Base-by-base conservation (phyloP, 768 basidiomycete species). In the Grammothele lineata region DNA sequence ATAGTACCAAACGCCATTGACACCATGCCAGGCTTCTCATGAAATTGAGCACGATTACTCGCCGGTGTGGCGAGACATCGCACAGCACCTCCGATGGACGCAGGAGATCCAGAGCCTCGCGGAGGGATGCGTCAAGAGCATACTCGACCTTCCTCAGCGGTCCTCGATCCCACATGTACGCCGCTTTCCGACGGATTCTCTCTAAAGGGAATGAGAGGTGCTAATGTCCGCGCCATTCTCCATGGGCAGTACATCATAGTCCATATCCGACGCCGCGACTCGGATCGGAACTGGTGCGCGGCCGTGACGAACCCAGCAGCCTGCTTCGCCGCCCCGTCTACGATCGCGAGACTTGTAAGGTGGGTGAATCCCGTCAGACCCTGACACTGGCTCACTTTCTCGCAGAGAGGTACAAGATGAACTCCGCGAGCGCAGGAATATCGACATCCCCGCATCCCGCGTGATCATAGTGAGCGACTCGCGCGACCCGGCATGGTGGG, bases 381-480 rank as follows among this genome's bases (percentile, higher is more conserved):
- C 27, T 30, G 8, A 7, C 27, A 30, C 8, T 7, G 8, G 27
- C 27, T 30, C 27, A 30, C 27, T n/a, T n/a, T n/a, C n/a, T n/a
- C n/a, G n/a, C n/a, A 21, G 52, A 30, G 71, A 71, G 50, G 57
- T 70, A 6, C 62, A 62, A 34, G 57, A 59, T 8, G 67, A 69
- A 56, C 44, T 70, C 24, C 47, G 47, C 40, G 33, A 40, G 10
- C 47, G 57, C 27, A 58, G 59, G 19, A 48, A 62, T 12, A 23
- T 65, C 35, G 38, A 49, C 11, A 61, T 59, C n/a, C 11, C 21
- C 7, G 8, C 27, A 7, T 30, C 27, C 8, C 57, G 60, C 10
- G 67, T 74, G 14, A 48, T 73, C 37, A 62, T 72, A 59, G 69
- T 68, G 12, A 61, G 61, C 67, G 71, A 74, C 55, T 71, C 73